Percentiles rank a stretch among this genome's conserved stretches.
Conservation (phyloP, 2,329 filamentous ascomycete genomes). For the Lomentospora prolificans region DNA sequence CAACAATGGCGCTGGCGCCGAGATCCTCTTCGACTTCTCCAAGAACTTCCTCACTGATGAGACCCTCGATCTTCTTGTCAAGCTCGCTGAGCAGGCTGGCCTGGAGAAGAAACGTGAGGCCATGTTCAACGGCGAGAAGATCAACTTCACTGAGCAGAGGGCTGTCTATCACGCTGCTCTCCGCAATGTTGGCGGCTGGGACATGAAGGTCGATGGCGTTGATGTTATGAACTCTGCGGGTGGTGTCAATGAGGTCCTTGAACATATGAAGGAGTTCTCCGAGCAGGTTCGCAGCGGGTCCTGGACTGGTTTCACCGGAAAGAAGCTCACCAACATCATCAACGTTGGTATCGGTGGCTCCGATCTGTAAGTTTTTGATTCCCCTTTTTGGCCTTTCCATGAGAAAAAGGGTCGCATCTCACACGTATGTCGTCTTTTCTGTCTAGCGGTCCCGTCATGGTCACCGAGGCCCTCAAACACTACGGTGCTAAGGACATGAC, state of each 20-base stretch:
- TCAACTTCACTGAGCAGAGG: slow-evolving; percentile 97
- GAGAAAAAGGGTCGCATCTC: no score
- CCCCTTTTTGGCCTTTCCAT: no score
- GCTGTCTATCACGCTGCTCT: slow-evolving; percentile 94
- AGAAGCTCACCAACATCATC: slow-evolving; percentile 92
- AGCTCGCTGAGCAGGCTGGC: slow-evolving; percentile 84
- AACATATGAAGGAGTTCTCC: slow-evolving; percentile 98
- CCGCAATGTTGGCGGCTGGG: slow-evolving; percentile 78
- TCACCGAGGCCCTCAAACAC: slow-evolving; percentile 91
- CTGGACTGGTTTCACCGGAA: slow-evolving; percentile 96
- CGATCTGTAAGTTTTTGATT: slow-evolving; percentile 64
- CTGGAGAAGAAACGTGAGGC: slow-evolving; percentile 90
- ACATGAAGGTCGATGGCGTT: slow-evolving; percentile 75
- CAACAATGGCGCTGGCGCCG: slow-evolving; percentile 61
- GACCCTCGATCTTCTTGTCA: slow-evolving; percentile 74
- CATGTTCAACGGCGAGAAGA: slow-evolving; percentile 96
- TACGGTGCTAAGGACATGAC: slow-evolving; percentile 81
- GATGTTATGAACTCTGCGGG: slow-evolving; percentile 86
- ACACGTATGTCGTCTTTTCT: background rate
- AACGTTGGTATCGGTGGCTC: slow-evolving; percentile 98
- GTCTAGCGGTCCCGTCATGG: slow-evolving; percentile 87
- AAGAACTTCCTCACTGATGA: slow-evolving; percentile 98
- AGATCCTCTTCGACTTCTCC: slow-evolving; percentile 96
- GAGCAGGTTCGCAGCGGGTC: slow-evolving; percentile 88
- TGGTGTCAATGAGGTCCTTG: slow-evolving; percentile 79